A percentile compares a stretch with the other conserved stretches of the same genome.
These are phyloP conservation scores for Seminavis robusta DNA, from an alignment of 108 stramenopile species.

Conservation along the genomic window DNA sequence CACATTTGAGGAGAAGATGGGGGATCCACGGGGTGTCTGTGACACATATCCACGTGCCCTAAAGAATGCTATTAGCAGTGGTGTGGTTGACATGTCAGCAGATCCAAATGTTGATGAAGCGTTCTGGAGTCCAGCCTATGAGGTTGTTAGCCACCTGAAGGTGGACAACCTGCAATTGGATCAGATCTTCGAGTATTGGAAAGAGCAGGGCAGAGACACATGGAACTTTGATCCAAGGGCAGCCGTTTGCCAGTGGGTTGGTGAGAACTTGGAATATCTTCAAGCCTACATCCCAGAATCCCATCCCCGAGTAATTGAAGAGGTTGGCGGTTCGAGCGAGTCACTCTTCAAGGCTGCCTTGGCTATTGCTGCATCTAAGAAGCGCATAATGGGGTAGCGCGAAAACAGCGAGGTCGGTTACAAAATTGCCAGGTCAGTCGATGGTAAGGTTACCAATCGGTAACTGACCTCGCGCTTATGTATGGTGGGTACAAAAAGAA, in stretches of 20 bases:
- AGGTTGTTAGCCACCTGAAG: background rate
- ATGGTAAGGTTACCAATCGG: no score
- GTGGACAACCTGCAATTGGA: background rate
- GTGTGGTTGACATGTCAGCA: background rate
- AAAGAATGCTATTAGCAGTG: constrained; percentile 6
- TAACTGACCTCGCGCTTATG: no score
- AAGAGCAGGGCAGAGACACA: background rate
- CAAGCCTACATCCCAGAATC: constrained; percentile 14
- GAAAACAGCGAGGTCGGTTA: no score
- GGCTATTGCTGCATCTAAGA: no score
- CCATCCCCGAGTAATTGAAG: constrained; percentile 15
- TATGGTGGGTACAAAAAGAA: no score
- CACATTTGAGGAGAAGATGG: constrained; percentile 3
- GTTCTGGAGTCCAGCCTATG: constrained; percentile 6
- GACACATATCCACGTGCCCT: constrained; percentile 1
- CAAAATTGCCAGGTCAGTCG: no score
- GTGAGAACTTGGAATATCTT: constrained; percentile 20
- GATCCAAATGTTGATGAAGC: background rate
- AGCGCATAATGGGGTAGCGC: no score
- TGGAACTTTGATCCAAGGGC: no score
- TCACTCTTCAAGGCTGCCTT: constrained; percentile 2
- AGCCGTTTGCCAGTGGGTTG: constrained; percentile 23
- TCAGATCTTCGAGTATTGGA: constrained; percentile 2
- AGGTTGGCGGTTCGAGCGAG: background rate
- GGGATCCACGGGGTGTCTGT: constrained; percentile 26